Evolutionary conservation across 768 basidiomycete genomes (phyloP).

Genomic region (Asterophora parasitica): DNA sequence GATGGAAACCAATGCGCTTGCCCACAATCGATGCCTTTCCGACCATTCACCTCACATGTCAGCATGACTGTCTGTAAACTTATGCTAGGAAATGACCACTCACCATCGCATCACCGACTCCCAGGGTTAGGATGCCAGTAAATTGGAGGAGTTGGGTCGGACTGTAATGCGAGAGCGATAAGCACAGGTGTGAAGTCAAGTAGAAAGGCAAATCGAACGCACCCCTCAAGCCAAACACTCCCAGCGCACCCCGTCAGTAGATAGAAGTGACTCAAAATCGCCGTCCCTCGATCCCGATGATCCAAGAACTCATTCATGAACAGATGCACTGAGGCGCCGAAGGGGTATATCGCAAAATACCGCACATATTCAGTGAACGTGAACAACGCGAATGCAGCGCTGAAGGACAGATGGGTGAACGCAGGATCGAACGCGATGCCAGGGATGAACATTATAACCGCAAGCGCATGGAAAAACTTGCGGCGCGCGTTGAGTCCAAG

Average conservation of each 20-base stretch:
- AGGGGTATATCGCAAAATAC: constrained; percentile 97
- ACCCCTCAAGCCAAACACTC: constrained; percentile 94
- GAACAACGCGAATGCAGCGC: constrained; percentile 91
- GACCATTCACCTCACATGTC: no score
- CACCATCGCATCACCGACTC: constrained; percentile 91
- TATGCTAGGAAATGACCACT: constrained; percentile 22
- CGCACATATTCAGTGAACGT: constrained; percentile 96
- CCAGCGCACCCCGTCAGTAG: constrained; percentile 93
- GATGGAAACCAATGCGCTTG: constrained; percentile 70
- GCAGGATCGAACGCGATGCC: constrained; percentile 93
- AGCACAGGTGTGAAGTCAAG: neutral
- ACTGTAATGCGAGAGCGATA: constrained; percentile 20
- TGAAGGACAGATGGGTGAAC: constrained; percentile 93
- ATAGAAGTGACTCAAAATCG: constrained; percentile 97
- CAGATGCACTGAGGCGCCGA: constrained; percentile 87
- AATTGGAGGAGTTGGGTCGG: constrained; percentile 48
- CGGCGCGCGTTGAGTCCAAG: constrained; percentile 86
- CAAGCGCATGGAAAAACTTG: constrained; percentile 95
- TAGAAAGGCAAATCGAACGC: constrained; percentile 25
- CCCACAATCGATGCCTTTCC: constrained; percentile 90
- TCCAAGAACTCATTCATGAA: constrained; percentile 99
- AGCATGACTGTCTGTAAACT: no score
- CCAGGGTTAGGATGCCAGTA: constrained; percentile 85
- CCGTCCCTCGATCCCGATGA: constrained; percentile 90
- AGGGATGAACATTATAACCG: constrained; percentile 95